Evolutionary conservation across 1,284 basidiomycete genomes (phyloP), one percentile per base, ranked within the genome.

Genomic region (Filobasidium uniguttulatum): DNA sequence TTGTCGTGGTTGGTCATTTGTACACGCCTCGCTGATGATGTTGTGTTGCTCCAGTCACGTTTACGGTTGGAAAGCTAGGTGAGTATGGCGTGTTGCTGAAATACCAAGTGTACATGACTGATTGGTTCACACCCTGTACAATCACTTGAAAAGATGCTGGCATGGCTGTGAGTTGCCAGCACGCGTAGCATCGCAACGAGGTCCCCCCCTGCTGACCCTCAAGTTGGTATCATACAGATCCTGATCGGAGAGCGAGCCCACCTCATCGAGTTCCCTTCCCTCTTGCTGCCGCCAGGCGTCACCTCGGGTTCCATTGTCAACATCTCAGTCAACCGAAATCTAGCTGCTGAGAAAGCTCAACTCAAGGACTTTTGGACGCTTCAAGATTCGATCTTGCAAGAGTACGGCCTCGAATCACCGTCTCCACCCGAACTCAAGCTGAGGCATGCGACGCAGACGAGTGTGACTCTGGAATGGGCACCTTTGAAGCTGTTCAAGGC

Each of bases 231-330:
- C 59, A 84, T 17, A n/a, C 64, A 87, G 85, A 91, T 91, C 57
- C 77, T 93, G 8, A 77, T 93, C 4, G 88, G 88, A 6, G 86
- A 90, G 64, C 78, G 87, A 38, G 88, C 88, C 5, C 89, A 94
- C 63, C 75, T 93, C 30, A 91, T 96, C 62, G 90, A 96, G 68
- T 96, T 96, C 65, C 90, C 90, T 1, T 94, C 90, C 0, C 75
- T 96, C 23, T 76, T 96, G 1, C 73, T 96, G 10, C 90, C 89
- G 6, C 84, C 88, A 0, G 89, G 88, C 15, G 82, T 86, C 1
- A 81, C 83, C 3, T 80, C 89, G 0, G 90, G 90, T 8, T 93
- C 88, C n/a, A 94, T 96, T 58, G 85, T 96, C 59, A 93, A 89
- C 62, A 96, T 96, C 64, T 81, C 87, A 5, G 86, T 94, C 14